Percentiles rank a stretch among this genome's conserved stretches.
Evolutionary conservation across 1,284 basidiomycete species (phyloP).

Genomic region (Crucibulum parvulum): DNA sequence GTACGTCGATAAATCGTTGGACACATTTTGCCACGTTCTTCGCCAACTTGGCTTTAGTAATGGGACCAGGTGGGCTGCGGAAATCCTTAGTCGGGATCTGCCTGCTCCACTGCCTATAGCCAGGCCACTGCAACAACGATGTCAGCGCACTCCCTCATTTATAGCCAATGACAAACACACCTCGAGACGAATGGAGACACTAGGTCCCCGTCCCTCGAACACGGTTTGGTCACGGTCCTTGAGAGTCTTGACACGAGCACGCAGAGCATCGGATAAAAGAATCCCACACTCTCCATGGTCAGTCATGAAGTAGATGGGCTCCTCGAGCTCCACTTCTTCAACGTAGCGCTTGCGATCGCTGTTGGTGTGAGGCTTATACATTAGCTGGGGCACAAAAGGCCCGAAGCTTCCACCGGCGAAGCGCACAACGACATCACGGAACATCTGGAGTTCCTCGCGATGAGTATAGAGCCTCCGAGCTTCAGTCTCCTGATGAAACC

Average conservation of each 20-base stretch:
- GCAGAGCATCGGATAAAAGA: constrained; percentile 54
- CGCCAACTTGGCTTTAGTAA: constrained; percentile 69
- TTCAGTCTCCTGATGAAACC: too few relatives aligned
- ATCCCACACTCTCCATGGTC: constrained; percentile 61
- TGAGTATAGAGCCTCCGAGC: constrained; percentile 31
- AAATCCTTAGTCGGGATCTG: constrained; percentile 84
- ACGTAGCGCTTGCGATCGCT: constrained; percentile 78
- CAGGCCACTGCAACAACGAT: constrained; percentile 65
- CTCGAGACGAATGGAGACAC: constrained; percentile 77
- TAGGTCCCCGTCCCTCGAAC: constrained; percentile 73
- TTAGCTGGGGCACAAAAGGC: constrained; percentile 65
- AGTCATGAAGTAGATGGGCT: constrained; percentile 66
- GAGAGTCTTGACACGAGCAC: constrained; percentile 59
- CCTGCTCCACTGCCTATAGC: constrained; percentile 76
- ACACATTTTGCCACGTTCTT: constrained; percentile 74
- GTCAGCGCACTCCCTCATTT: constrained; percentile 11
- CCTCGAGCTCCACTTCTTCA: constrained; percentile 65
- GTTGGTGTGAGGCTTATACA: constrained; percentile 77
- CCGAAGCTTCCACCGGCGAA: constrained; percentile 39
- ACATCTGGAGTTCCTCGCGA: constrained; percentile 48
- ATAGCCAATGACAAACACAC: constrained; percentile 38
- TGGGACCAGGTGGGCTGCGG: constrained; percentile 73
- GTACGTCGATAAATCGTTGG: constrained; percentile 58
- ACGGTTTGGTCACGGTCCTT: constrained; percentile 63
- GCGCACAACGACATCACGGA: constrained; percentile 44